Evolutionary conservation across 768 basidiomycete species (phyloP), one percentile per base, ranked within the genome.

Genomic region (Mycena vulgaris): DNA sequence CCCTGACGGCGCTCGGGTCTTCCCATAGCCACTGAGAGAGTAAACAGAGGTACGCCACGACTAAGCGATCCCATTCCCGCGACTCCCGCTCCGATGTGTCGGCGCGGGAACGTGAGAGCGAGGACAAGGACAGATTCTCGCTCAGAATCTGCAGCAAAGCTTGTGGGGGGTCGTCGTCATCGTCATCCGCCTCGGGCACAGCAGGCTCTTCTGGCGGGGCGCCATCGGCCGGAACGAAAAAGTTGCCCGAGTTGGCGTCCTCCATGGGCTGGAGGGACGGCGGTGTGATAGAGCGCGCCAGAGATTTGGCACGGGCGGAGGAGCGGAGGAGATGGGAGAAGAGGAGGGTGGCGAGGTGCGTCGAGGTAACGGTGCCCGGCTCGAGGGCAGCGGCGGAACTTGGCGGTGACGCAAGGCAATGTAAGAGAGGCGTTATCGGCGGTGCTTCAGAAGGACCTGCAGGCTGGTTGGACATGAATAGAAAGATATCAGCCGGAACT

Each of bases 21-120:
- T 99, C 97, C 97, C 97, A 99, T 9, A 98, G 84, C 98, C 98
- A 99, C 70, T 96, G 95, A 5, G 90, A 86, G 35, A 99, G 85
- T 62, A 98, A 79, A 55, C 89, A 89, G 39, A 99, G 84, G 77
- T 98, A 97, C 0, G 92, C 93, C 10, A 95, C 90, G 75, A 96
- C 91, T 53, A 97, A 83, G 67, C 95, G 86, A 70, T 96, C 95
- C 95, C 96, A 98, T 75, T 98, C 97, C 56, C 93, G 84, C 17
- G 89, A 87, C 74, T 97, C 95, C 51, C 86, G 85, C 42, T 90
- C 90, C 7, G 91, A 90, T 27, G 89, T 85, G 73, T 92, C 85
- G 14, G 89, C 83, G 37, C 94, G 86, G 9, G 89, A 89, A 27
- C 93, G 90, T 30, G 92, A 93, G 52, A 99, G 81, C 73, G 96